Evolutionary conservation across 2,329 filamentous ascomycete genomes (phyloP).

Genomic region (Hymenoscyphus linearis): DNA sequence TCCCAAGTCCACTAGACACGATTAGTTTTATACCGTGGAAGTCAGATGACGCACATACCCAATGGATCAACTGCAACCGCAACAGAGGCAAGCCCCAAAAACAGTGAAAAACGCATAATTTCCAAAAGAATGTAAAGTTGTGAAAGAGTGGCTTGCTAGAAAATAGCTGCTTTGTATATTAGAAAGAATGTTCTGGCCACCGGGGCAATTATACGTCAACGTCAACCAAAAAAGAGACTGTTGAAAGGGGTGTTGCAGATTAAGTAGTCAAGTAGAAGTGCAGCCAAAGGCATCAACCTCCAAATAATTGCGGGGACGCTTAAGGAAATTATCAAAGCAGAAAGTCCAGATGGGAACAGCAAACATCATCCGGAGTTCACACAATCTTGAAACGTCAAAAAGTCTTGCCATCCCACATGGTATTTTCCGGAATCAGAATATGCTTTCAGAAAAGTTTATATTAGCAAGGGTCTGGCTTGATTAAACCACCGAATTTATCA

Average conservation of each 20-base stretch:
- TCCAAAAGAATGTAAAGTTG: background rate
- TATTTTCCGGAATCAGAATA: background rate
- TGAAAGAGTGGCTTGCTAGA: background rate
- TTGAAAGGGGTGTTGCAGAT: background rate
- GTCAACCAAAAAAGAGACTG: background rate
- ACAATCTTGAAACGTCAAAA: background rate
- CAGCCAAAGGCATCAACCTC: background rate
- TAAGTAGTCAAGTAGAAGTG: background rate
- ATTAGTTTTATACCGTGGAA: background rate
- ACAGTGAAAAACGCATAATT: background rate
- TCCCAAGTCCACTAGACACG: conserved; percentile 45
- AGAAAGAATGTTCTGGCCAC: background rate
- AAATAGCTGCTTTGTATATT: background rate
- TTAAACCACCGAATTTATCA: background rate
- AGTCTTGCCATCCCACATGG: background rate
- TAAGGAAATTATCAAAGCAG: background rate
- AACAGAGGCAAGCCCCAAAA: background rate
- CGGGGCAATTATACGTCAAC: background rate
- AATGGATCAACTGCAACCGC: background rate
- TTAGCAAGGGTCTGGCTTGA: background rate
- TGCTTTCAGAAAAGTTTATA: background rate
- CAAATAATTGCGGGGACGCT: background rate
- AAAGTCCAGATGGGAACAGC: background rate
- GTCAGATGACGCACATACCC: background rate
- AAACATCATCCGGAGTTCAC: background rate